These are phyloP conservation scores for Actinidia chinensis DNA, from an alignment of 179 eudicot genomes.

Conservation along the genomic window DNA sequence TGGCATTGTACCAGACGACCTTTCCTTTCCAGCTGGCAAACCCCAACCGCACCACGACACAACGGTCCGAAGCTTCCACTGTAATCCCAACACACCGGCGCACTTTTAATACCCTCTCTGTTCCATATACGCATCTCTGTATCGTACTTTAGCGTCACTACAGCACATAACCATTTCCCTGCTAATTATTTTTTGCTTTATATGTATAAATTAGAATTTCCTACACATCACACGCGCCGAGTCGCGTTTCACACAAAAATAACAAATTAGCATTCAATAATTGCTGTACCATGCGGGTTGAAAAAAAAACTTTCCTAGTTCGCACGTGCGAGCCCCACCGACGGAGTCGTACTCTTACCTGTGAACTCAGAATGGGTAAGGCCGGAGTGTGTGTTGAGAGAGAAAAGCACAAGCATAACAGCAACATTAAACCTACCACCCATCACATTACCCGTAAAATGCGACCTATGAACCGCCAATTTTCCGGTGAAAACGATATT, in stretches of 20 bases:
- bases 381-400: too few relatives aligned
- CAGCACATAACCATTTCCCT: background rate
- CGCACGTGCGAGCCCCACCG: slow-evolving; percentile 21
- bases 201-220: background rate
- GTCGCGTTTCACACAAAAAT: background rate
- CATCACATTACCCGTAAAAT: background rate
- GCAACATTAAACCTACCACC: too few relatives aligned
- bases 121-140: background rate
- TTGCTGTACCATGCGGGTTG: slow-evolving; percentile 10
- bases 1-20: too few relatives aligned
- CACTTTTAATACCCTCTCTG: background rate
- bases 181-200: background rate
- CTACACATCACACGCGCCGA: slow-evolving; percentile 9
- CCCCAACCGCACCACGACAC: slow-evolving; percentile 14
- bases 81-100: slow-evolving; percentile 25
- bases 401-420: background rate
- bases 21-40: slow-evolving; percentile 28
- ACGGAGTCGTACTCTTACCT: background rate
- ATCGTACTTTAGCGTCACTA: background rate
- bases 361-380: background rate
- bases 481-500: slow-evolving; percentile 23
- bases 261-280: slow-evolving; percentile 12
- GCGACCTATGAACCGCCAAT: background rate
- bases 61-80: slow-evolving; percentile 43
- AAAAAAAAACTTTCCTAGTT: background rate